phyloP scores from a whole-genome alignment of 75 land plant species.

The Selaginella tamariscina region DNA sequence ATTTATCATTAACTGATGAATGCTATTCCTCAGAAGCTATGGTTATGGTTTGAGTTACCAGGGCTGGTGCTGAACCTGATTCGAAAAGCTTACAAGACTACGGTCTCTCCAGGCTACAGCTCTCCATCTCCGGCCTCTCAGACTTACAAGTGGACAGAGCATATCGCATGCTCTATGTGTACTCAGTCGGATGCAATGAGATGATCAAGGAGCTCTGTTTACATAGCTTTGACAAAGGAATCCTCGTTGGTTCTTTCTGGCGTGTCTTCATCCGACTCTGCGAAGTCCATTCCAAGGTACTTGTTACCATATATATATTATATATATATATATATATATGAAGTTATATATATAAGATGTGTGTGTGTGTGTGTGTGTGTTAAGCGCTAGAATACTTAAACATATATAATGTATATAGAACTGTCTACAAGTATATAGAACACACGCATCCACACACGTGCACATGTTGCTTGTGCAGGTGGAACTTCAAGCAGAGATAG shows the following conservation, averaged over 20 bases:
- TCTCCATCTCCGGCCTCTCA: constrained; percentile 9
- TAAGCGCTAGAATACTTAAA: too few species aligned
- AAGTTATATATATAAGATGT: too few species aligned
- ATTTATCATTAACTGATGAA: not conserved
- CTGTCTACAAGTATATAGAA: too few species aligned
- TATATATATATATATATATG: too few species aligned
- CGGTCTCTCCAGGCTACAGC: constrained; percentile 5
- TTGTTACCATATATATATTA: too few species aligned
- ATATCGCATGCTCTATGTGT: constrained; percentile 14
- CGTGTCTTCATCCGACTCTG: constrained; percentile 6
- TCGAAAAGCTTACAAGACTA: constrained; percentile 12
- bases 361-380: too few species aligned
- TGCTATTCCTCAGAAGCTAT: too few species aligned
- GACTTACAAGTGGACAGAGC: not conserved
- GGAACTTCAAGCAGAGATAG: constrained; percentile 5
- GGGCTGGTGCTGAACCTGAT: not conserved
- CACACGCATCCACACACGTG: too few species aligned
- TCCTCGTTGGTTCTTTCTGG: constrained; percentile 15
- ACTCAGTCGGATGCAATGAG: constrained; percentile 11
- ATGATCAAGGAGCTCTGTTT: constrained; percentile 17
- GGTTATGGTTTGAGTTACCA: not conserved
- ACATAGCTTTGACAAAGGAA: constrained; percentile 8
- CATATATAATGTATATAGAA: too few species aligned
- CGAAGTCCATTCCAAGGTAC: constrained; percentile 13
- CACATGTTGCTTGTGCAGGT: constrained; percentile 3